These are phyloP conservation scores for Brettanomyces nanus DNA, from an alignment of 805 yeast species.

Conservation along the genomic window DNA sequence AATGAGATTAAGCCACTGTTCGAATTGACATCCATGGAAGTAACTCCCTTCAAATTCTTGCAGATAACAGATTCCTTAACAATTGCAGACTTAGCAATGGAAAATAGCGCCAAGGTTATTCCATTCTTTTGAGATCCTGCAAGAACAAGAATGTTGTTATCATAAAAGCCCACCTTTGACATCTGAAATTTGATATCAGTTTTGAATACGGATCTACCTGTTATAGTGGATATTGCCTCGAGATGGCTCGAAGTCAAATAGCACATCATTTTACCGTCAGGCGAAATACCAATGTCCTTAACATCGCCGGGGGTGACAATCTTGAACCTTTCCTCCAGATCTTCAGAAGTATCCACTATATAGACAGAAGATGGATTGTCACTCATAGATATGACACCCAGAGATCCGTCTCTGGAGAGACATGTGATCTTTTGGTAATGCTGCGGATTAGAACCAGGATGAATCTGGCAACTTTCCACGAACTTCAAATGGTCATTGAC, in stretches of 20 bases:
- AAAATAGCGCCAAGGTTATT: conserved; percentile 34
- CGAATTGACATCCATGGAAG: conserved; percentile 39
- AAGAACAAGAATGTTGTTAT: conserved; percentile 30
- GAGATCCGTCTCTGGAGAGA: conserved; percentile 48
- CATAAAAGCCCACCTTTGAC: conserved; percentile 26
- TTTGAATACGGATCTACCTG: conserved; percentile 33
- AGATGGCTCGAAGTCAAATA: conserved; percentile 52
- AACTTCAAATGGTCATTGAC: conserved; percentile 56
- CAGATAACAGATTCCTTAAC: conserved; percentile 35
- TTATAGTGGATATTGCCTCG: conserved; percentile 40
- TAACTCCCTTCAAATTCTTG: conserved; percentile 45
- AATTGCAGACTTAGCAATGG: conserved; percentile 33
- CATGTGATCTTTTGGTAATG: conserved; percentile 60
- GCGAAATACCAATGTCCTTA: conserved; percentile 60
- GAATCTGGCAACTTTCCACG: conserved; percentile 51
- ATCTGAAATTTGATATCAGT: conserved; percentile 18
- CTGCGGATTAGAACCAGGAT: conserved; percentile 38
- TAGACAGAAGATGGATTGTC: conserved; percentile 55
- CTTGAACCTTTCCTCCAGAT: conserved; percentile 45
- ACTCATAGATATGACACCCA: conserved; percentile 66
- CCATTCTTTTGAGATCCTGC: conserved; percentile 40
- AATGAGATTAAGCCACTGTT: conserved; percentile 38
- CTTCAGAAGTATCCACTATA: conserved; percentile 44
- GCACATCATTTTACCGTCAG: conserved; percentile 56
- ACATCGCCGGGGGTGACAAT: conserved; percentile 46